A percentile compares a stretch with the other conserved stretches of the same genome.
phyloP scores from a whole-genome alignment of 306 rosid species.

The Cicer pinnatifidum region DNA sequence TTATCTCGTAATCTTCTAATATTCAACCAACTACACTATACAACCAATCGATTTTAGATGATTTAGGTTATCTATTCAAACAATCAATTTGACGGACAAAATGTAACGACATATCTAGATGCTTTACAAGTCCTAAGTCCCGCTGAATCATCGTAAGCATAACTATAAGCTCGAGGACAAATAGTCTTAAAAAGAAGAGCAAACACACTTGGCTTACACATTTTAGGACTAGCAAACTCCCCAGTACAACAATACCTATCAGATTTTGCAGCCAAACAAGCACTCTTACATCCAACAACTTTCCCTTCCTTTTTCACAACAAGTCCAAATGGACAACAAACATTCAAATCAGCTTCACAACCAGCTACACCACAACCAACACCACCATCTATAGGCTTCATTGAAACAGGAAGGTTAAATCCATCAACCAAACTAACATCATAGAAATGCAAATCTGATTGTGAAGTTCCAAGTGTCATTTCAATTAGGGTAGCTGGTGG shows the following conservation, averaged over 20 bases:
- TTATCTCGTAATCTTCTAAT: too few relatives aligned
- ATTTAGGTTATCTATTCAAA: too few relatives aligned
- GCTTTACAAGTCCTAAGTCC: constrained; percentile 92
- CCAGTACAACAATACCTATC: constrained; percentile 97
- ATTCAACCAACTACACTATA: too few relatives aligned
- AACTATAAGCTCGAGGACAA: constrained; percentile 96
- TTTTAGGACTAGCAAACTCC: constrained; percentile 65
- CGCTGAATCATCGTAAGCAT: constrained; percentile 84
- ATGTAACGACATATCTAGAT: constrained; percentile 80
- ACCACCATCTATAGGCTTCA: constrained; percentile 94
- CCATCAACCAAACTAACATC: constrained; percentile 96
- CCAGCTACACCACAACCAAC: constrained; percentile 88
- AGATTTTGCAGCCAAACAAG: constrained; percentile 93
- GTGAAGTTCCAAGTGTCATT: constrained; percentile 86
- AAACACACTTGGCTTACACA: constrained; percentile 87
- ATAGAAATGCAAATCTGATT: constrained; percentile 80
- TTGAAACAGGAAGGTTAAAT: constrained; percentile 88
- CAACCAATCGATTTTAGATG: too few relatives aligned
- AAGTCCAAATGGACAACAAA: constrained; percentile 85
- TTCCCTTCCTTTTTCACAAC: constrained; percentile 76
- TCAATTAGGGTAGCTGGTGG: constrained; percentile 98
- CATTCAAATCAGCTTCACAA: constrained; percentile 84
- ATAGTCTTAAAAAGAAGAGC: constrained; percentile 88
- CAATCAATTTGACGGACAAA: constrained; percentile 58
- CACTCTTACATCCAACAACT: constrained; percentile 93